Evolutionary conservation across 352 stramenopile species (phyloP).

Genomic region (Stramenopiles sp.): DNA sequence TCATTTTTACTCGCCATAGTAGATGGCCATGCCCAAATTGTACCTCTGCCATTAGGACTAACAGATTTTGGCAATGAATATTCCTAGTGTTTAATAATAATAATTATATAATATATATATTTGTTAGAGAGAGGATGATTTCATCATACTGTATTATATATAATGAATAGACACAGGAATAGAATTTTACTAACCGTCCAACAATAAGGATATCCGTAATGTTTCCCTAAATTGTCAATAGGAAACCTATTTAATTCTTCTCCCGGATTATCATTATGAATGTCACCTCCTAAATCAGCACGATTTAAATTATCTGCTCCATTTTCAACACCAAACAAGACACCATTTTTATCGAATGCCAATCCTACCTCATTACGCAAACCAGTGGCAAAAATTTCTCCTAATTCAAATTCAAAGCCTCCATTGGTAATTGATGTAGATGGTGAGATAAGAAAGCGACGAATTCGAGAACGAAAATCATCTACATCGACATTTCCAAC

Average conservation of each 20-base stretch:
- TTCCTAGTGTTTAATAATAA: no score
- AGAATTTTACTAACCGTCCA: no score
- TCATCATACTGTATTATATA: no score
- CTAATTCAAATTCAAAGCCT: slow-evolving; percentile 24
- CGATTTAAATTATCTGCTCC: slow-evolving; percentile 26
- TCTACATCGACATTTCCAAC: slow-evolving; percentile 25
- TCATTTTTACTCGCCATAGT: no score
- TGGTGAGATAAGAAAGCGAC: slow-evolving; percentile 21
- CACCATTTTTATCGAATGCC: slow-evolving; percentile 28
- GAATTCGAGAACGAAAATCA: slow-evolving; percentile 26
- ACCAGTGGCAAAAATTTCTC: slow-evolving; percentile 32
- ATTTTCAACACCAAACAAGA: slow-evolving; percentile 35
- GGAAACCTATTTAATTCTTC: slow-evolving; percentile 34
- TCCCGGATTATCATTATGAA: slow-evolving; percentile 31
- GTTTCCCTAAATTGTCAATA: slow-evolving; percentile 22
- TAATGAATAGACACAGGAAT: no score
- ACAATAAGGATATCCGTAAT: slow-evolving; percentile 34
- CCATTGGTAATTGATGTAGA: slow-evolving; percentile 11
- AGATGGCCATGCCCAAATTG: slow-evolving; percentile 31
- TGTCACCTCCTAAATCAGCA: slow-evolving; percentile 29
- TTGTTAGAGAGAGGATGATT: no score
- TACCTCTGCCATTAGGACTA: slow-evolving; percentile 21
- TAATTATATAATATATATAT: no score
- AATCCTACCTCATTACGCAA: slow-evolving; percentile 32
- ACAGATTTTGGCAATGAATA: slow-evolving; percentile 28